Conservation (phyloP, 768 basidiomycete genomes). For the Steccherinum ochraceum region DNA sequence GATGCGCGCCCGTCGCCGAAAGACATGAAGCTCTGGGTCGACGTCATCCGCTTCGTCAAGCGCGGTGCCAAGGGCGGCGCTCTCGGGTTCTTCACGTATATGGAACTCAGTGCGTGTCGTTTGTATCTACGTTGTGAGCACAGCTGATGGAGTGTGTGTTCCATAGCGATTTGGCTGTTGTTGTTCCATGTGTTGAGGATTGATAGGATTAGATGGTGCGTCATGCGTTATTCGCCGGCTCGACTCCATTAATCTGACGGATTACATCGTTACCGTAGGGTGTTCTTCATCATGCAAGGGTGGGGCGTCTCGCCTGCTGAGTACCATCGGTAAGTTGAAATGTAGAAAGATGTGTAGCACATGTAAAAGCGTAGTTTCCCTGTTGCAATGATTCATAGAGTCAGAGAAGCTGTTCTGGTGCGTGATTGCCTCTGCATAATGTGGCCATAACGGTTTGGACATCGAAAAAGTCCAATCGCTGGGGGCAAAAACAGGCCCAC, state of each 20-base stretch:
- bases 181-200: conserved; percentile 40
- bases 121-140: background rate
- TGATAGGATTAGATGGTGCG: conserved; percentile 38
- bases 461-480: too few relatives aligned
- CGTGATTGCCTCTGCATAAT: too few relatives aligned
- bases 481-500: too few relatives aligned
- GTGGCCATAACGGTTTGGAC: too few relatives aligned
- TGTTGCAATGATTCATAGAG: too few relatives aligned
- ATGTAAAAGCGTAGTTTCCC: too few relatives aligned
- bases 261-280: conserved; percentile 22
- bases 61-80: conserved; percentile 40
- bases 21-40: conserved; percentile 55
- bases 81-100: conserved; percentile 51
- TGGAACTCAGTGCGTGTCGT: conserved; percentile 40
- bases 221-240: background rate
- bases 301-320: conserved; percentile 34
- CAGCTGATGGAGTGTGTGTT: background rate
- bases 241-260: background rate
- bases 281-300: conserved; percentile 43
- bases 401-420: too few relatives aligned
- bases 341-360: too few relatives aligned
- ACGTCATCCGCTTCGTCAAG: conserved; percentile 45
- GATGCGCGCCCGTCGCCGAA: conserved; percentile 35
- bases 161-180: conserved; percentile 33
- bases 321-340: too few relatives aligned